These are phyloP conservation scores for Phytophthora sp. DNA, from an alignment of 352 stramenopile species.

Conservation along the genomic window DNA sequence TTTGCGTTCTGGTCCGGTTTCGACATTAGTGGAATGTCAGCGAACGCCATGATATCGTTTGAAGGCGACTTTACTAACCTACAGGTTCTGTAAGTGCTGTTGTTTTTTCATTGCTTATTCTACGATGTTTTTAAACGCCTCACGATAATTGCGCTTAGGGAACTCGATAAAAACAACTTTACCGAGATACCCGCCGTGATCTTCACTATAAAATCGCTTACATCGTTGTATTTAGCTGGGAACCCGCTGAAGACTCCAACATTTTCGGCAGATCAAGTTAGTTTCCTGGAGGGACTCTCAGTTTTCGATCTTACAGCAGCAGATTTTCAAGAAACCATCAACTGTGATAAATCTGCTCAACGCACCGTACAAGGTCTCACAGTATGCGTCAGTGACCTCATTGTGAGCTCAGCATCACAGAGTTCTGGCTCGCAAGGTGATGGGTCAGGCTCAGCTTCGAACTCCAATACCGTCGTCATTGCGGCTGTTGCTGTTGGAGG, in stretches of 20 bases:
- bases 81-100: conserved; percentile 21
- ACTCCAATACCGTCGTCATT: conserved; percentile 21
- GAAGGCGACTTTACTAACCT: conserved; percentile 28
- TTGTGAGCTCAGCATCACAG: conserved; percentile 5
- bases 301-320: conserved; percentile 20
- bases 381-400: conserved; percentile 26
- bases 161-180: conserved; percentile 32
- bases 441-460: not conserved
- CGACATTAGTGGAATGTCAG: conserved; percentile 2
- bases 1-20: not conserved
- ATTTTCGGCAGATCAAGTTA: conserved; percentile 21
- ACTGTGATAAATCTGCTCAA: conserved; percentile 13
- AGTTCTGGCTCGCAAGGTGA: conserved; percentile 5
- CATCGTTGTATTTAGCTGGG: conserved; percentile 17
- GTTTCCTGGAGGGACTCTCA: conserved; percentile 24
- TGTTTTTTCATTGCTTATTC: not conserved
- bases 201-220: conserved; percentile 29
- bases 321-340: conserved; percentile 22
- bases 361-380: conserved; percentile 14
- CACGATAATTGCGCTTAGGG: conserved; percentile 2
- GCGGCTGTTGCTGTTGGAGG: conserved; percentile 17
- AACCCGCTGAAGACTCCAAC: conserved; percentile 27
- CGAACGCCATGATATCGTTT: conserved; percentile 25
- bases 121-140: not conserved
- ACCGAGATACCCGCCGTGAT: conserved; percentile 32